Conservation (phyloP, 2,329 filamentous ascomycete genomes). For the Exophiala viscosa region DNA sequence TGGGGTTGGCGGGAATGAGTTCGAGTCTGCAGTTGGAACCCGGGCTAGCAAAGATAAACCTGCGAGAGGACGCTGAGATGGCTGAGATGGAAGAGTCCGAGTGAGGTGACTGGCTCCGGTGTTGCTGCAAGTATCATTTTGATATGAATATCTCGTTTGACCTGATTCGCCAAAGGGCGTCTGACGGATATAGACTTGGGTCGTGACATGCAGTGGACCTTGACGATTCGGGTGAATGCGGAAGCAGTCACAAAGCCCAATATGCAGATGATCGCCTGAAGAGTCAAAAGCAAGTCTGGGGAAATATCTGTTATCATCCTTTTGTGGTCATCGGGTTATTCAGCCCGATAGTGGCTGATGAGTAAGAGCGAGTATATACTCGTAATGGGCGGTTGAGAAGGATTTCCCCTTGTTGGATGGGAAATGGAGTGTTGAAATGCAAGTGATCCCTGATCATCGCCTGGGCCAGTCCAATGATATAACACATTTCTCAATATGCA, state of each 20-base stretch:
- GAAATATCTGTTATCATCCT: neutral
- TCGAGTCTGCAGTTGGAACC: conserved; percentile 26
- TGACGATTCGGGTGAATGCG: conserved; percentile 1
- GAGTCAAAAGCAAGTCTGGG: conserved; percentile 2
- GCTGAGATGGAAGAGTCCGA: conserved; percentile 21
- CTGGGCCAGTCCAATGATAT: neutral
- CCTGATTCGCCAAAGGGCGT: neutral
- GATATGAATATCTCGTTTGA: neutral
- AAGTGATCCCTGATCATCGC: neutral
- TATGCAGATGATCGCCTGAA: conserved; percentile 1
- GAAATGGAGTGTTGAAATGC: neutral
- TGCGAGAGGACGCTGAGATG: conserved; percentile 22
- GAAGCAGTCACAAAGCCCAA: neutral
- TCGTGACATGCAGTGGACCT: neutral
- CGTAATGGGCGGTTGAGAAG: neutral
- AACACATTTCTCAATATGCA: no score
- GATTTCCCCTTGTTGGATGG: conserved; percentile 1
- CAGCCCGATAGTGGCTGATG: conserved; percentile 11
- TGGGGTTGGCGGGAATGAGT: conserved; percentile 22
- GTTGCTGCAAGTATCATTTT: neutral
- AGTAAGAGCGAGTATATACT: conserved; percentile 1
- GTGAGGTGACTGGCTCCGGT: conserved; percentile 2
- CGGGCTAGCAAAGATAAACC: conserved; percentile 25
- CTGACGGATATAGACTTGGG: neutral
- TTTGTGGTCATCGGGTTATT: conserved; percentile 10